Conservation (phyloP, 805 yeast species). For the Kluyveromyces siamensis region DNA sequence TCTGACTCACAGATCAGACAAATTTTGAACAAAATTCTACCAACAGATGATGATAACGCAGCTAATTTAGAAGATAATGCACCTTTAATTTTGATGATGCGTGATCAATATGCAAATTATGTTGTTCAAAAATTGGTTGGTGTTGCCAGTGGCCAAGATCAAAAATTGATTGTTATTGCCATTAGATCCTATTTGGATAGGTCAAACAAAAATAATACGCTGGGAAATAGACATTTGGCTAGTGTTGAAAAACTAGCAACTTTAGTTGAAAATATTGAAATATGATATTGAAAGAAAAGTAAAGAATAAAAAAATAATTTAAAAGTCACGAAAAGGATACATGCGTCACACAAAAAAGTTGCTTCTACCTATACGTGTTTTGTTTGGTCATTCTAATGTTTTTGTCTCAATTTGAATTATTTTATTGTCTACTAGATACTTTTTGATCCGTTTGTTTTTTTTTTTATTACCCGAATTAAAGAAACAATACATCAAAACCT, state of each 20-base stretch:
- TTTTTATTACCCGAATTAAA: too few relatives aligned
- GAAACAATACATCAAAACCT: too few relatives aligned
- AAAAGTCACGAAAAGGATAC: neutral
- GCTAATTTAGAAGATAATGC: slow-evolving; percentile 50
- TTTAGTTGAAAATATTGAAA: slow-evolving; percentile 23
- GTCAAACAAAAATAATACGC: slow-evolving; percentile 22
- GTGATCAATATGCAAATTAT: slow-evolving; percentile 95
- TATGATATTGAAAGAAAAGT: slow-evolving; percentile 3
- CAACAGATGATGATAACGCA: slow-evolving; percentile 37
- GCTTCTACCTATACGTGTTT: too few relatives aligned
- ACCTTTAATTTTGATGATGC: slow-evolving; percentile 85
- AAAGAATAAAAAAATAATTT: too few relatives aligned
- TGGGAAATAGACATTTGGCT: slow-evolving; percentile 29
- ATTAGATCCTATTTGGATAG: slow-evolving; percentile 74
- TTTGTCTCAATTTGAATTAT: too few relatives aligned
- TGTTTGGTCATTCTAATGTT: too few relatives aligned
- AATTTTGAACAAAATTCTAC: slow-evolving; percentile 59
- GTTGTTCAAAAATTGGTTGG: slow-evolving; percentile 93
- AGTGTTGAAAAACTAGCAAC: slow-evolving; percentile 30
- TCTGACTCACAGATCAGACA: slow-evolving; percentile 48
- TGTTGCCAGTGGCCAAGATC: slow-evolving; percentile 61
- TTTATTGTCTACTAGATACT: too few relatives aligned
- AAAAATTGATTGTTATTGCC: slow-evolving; percentile 58
- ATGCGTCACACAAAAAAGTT: too few relatives aligned
- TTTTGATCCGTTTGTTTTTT: too few relatives aligned